Evolutionary conservation across 148 eudicot genomes (phyloP).

Genomic region (Spergularia bocconei): DNA sequence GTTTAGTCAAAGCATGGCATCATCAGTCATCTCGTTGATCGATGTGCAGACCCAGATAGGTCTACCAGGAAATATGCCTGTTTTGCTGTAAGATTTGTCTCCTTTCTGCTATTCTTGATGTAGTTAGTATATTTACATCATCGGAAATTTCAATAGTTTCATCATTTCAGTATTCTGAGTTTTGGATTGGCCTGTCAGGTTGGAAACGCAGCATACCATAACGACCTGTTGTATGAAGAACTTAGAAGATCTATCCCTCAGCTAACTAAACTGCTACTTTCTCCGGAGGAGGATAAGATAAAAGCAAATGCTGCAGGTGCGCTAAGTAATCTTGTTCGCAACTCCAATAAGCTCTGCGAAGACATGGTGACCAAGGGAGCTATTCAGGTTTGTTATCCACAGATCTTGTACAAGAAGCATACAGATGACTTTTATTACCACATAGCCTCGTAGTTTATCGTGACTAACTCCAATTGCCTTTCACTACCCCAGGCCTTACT

Average conservation of each 20-base stretch:
- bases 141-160: background rate
- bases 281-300: conserved; percentile 87
- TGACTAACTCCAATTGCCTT: background rate
- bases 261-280: conserved; percentile 64
- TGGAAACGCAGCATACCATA: conserved; percentile 96
- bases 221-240: conserved; percentile 72
- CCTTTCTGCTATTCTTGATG: too few relatives aligned
- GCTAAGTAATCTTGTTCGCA: conserved; percentile 92
- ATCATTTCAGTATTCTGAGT: background rate
- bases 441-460: too few relatives aligned
- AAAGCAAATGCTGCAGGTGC: conserved; percentile 99
- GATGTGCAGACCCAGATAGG: conserved; percentile 83
- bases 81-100: conserved; percentile 71
- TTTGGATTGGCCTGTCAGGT: conserved; percentile 38
- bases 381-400: conserved; percentile 60
- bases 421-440: too few relatives aligned
- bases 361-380: conserved; percentile 91
- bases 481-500: conserved; percentile 66
- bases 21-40: conserved; percentile 67
- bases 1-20: conserved; percentile 65
- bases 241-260: conserved; percentile 83
- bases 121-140: background rate
- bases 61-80: conserved; percentile 94
- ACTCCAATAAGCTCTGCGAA: conserved; percentile 81
- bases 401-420: background rate